Evolutionary conservation across 1,139 yeast genomes (phyloP), one percentile per base, ranked within the genome.

Genomic region (Debaryomyces robertsiae): DNA sequence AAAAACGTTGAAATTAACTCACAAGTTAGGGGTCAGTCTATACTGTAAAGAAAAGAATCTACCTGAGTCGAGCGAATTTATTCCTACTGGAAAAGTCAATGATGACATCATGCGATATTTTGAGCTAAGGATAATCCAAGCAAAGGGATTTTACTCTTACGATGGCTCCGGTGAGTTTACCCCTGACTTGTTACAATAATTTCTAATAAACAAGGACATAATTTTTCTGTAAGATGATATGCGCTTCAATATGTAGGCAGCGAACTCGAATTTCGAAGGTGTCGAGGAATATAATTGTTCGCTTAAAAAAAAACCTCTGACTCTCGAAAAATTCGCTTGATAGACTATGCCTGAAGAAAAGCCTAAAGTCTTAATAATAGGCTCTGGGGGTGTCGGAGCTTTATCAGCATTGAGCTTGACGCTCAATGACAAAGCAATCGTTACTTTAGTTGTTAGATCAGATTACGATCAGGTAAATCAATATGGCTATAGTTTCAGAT

Each of bases 361-460:
- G 16, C 19, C 36, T 5, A 65, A 61, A 35, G 74, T 68, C 3
- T 60, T 72, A 22, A 63, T 70, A 6, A 58, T 72, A 11, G 77
- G 77, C 4, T 57, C 74, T 2, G 77, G 77, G 2, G 77, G 91
- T 19, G 89, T 85, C 2, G 94, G 94, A 11, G 71, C 83, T 30
- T 73, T 85, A 33, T 83, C 84, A 4, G 83, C 90, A 0, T 73
- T 81, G 36, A 76, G 84, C 0, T 67, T 85, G 27, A 74, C 74
- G 41, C 49, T 52, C 32, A 65, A 64, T 32, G 63, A 72, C 5
- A 65, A 67, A 44, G 69, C 76, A 2, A 75, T 73, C 39, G 85
- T 84, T 4, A 79, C 90, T 0, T 63, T 79, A 3, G 83, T 84
- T 9, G 75, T 79, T 11, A 71, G 91, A 48, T 80, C 88, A n/a